Evolutionary conservation across 1,139 yeast species (phyloP).

Genomic region (Geotrichum australiense): DNA sequence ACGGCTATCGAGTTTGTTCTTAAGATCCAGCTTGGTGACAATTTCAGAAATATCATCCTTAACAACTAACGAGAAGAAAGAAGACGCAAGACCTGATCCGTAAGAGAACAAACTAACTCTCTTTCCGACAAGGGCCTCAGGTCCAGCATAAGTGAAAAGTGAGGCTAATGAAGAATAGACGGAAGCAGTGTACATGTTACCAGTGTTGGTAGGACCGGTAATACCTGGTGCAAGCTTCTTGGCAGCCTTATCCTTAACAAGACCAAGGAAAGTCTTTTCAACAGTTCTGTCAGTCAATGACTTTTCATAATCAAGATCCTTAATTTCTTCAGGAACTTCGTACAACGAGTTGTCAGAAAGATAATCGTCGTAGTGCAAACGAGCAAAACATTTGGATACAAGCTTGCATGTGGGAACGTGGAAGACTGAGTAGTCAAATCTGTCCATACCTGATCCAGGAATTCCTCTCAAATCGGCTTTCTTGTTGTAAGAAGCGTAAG

Average conservation of each 20-base stretch:
- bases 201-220: slow-evolving; percentile 90
- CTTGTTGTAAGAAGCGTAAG: slow-evolving; percentile 74
- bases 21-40: slow-evolving; percentile 58
- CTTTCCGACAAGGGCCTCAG: slow-evolving; percentile 68
- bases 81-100: slow-evolving; percentile 96
- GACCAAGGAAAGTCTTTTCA: slow-evolving; percentile 77
- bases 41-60: slow-evolving; percentile 74
- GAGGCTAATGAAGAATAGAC: slow-evolving; percentile 86
- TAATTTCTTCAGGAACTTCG: slow-evolving; percentile 57
- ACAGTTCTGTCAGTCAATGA: slow-evolving; percentile 72
- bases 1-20: slow-evolving; percentile 65
- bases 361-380: slow-evolving; percentile 86
- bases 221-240: slow-evolving; percentile 75
- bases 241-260: slow-evolving; percentile 65
- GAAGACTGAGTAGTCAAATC: slow-evolving; percentile 93
- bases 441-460: slow-evolving; percentile 35
- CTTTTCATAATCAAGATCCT: slow-evolving; percentile 61
- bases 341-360: slow-evolving; percentile 50
- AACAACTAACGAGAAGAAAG: slow-evolving; percentile 73
- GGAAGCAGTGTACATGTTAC: slow-evolving; percentile 97
- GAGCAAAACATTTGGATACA: slow-evolving; percentile 87
- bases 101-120: slow-evolving; percentile 91
- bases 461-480: slow-evolving; percentile 61
- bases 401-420: slow-evolving; percentile 98
- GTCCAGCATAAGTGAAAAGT: slow-evolving; percentile 65